Evolutionary conservation across 2,329 filamentous ascomycete species (phyloP), one percentile per base, ranked within the genome.

Genomic region (Fusarium napiforme): DNA sequence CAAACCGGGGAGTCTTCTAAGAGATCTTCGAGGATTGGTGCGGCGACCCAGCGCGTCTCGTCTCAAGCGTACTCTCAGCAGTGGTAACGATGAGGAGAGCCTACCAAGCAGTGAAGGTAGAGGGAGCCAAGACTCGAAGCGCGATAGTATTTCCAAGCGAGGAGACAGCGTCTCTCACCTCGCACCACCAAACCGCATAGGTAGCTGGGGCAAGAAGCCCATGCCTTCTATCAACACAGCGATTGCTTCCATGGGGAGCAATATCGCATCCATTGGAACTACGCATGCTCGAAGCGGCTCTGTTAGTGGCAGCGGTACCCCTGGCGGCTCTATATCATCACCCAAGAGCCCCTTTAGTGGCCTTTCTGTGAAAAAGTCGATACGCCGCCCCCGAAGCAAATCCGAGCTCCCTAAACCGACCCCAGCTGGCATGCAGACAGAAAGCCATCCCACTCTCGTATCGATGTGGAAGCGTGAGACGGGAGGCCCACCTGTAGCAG

Each of bases 171-270:
- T 81, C 11, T 78, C 82, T 32, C 81, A 81, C 60, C 84, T 90
- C 37, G 85, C 84, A 4, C 87, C 87, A 4, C 86, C 87, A 4
- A 79, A 82, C n/a, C 86, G 87, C 37, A 85, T 85, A 23, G 80
- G 83, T 19, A 89, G 87, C 72, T 88, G 86, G 85, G 81, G 83
- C 52, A 87, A 88, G 80, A 86, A 87, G 67, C 81, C 81, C 34
- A 83, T 84, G 5, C 88, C 89, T 5, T 90, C 85, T 75, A 85
- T 92, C 72, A 91, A 90, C 75, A 90, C 88, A 0, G 87, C 88
- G 4, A 79, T 92, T 45, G 82, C 87, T 11, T 86, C 85, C 28
- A 89, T 91, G 83, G 87, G 85, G 8, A 86, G 84, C 39, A 85
- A 84, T 49, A 84, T 88, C 40, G 88, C 88, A 26, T 85, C 88